These are phyloP conservation scores for Parachlorella kessleri DNA, from an alignment of 139 green algal species.

Conservation along the genomic window DNA sequence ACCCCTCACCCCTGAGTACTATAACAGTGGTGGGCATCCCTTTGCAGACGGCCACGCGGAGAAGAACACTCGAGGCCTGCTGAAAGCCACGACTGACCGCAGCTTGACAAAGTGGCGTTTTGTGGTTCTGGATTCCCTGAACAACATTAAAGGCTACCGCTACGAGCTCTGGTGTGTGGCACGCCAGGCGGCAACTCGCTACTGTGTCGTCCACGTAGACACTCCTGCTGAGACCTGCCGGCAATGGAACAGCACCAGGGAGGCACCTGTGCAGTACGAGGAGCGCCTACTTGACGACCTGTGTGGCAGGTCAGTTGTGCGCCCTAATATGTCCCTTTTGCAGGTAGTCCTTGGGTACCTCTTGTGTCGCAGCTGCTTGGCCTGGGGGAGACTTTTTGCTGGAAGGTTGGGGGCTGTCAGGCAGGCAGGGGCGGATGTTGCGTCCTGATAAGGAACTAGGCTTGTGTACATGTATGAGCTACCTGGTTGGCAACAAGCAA, in stretches of 20 bases:
- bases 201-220: slow-evolving; percentile 90
- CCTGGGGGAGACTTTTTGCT: too few relatives aligned
- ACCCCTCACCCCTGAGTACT: too few relatives aligned
- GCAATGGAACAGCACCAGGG: slow-evolving; percentile 69
- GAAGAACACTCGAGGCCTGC: slow-evolving; percentile 78
- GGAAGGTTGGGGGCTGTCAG: too few relatives aligned
- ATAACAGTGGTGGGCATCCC: not conserved
- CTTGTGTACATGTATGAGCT: too few relatives aligned
- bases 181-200: slow-evolving; percentile 71
- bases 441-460: too few relatives aligned
- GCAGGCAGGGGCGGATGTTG: too few relatives aligned
- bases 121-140: slow-evolving; percentile 92
- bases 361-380: too few relatives aligned
- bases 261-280: slow-evolving; percentile 25
- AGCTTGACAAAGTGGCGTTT: slow-evolving; percentile 23
- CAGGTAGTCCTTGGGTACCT: too few relatives aligned
- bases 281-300: slow-evolving; percentile 81
- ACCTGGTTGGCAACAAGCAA: too few relatives aligned
- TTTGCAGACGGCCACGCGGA: slow-evolving; percentile 65
- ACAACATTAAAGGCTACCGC: slow-evolving; percentile 92
- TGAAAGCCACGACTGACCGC: slow-evolving; percentile 80
- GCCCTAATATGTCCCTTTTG: too few relatives aligned
- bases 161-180: slow-evolving; percentile 96
- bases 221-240: slow-evolving; percentile 52
- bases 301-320: slow-evolving; percentile 30